A percentile compares a stretch with the other conserved stretches of the same genome.
phyloP scores from a whole-genome alignment of 2,329 filamentous ascomycete genomes.

The Byssoonygena ceratinophila region DNA sequence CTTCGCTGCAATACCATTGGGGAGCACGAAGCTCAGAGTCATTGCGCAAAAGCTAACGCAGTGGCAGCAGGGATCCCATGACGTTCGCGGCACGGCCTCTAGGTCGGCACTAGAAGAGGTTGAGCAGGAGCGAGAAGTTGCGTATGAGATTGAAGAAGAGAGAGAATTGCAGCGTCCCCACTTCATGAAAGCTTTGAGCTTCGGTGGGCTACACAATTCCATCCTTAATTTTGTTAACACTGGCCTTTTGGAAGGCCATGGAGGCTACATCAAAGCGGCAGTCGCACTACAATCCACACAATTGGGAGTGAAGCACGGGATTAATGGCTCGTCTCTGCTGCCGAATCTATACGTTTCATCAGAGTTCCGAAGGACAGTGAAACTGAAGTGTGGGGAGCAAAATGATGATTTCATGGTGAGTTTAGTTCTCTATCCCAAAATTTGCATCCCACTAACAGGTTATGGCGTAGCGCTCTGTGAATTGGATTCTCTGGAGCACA shows the following conservation, averaged over 20 bases:
- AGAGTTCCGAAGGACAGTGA: conserved; percentile 8
- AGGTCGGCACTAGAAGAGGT: conserved; percentile 40
- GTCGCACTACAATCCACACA: background rate
- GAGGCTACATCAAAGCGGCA: conserved; percentile 1
- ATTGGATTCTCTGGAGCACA: conserved; percentile 52
- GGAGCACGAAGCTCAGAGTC: background rate
- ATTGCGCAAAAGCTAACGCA: conserved; percentile 14
- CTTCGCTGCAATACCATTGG: background rate
- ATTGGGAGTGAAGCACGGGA: conserved; percentile 22
- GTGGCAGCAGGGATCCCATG: conserved; percentile 31
- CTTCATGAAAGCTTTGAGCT: background rate
- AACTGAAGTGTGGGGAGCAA: background rate
- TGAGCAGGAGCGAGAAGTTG: conserved; percentile 48
- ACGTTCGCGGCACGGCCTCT: conserved; percentile 41
- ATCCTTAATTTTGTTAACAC: background rate
- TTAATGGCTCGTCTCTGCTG: conserved; percentile 16
- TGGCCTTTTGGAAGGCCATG: background rate
- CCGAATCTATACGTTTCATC: conserved; percentile 4
- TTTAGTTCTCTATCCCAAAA: background rate
- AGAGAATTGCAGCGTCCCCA: conserved; percentile 9
- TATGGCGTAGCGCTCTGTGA: conserved; percentile 36
- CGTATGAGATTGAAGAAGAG: conserved; percentile 34
- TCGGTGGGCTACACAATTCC: background rate
- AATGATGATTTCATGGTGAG: conserved; percentile 11
- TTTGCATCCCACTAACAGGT: background rate